Percentiles rank a stretch among this genome's conserved stretches.
These are phyloP conservation scores for Phascolomyces articulosus DNA, from an alignment of 371 early-diverging fungal species.

Conservation along the genomic window DNA sequence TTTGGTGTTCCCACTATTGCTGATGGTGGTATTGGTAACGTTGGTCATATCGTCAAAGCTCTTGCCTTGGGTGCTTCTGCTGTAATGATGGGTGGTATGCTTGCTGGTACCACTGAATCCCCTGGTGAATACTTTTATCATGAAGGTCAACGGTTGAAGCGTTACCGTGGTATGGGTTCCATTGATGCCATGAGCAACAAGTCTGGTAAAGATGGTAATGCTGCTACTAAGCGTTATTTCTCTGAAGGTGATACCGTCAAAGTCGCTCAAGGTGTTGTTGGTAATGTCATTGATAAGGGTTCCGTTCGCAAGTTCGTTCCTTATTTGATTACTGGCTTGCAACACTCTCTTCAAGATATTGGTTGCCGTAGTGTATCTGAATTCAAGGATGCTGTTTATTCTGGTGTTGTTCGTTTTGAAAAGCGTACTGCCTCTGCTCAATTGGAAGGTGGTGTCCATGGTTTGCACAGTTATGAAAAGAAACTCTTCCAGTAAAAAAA, in stretches of 20 bases:
- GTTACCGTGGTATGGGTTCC: constrained; percentile 98
- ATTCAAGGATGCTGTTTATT: constrained; percentile 69
- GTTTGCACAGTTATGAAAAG: constrained; percentile 89
- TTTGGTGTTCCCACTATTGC: constrained; percentile 97
- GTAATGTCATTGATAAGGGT: constrained; percentile 96
- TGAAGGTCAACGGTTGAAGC: constrained; percentile 96
- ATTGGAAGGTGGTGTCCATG: constrained; percentile 96
- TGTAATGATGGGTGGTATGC: constrained; percentile 98
- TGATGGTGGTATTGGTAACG: constrained; percentile 95
- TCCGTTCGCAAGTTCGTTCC: constrained; percentile 89
- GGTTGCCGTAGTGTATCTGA: constrained; percentile 70
- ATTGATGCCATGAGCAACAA: constrained; percentile 95
- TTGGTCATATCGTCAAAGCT: constrained; percentile 97
- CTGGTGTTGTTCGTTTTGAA: constrained; percentile 89
- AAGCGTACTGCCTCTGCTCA: constrained; percentile 93
- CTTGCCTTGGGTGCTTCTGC: constrained; percentile 91
- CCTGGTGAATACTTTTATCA: constrained; percentile 98
- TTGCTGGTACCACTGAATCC: constrained; percentile 94
- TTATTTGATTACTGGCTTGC: constrained; percentile 91
- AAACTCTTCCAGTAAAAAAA: constrained; percentile 65
- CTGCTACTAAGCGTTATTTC: constrained; percentile 94
- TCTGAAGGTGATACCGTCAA: constrained; percentile 94
- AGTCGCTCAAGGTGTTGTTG: constrained; percentile 98
- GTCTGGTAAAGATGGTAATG: constrained; percentile 66
- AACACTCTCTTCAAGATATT: constrained; percentile 97